A percentile compares a stretch with the other conserved stretches of the same genome.
Conservation (phyloP, 2,329 filamentous ascomycete genomes). For the Claviceps lovelessii region DNA sequence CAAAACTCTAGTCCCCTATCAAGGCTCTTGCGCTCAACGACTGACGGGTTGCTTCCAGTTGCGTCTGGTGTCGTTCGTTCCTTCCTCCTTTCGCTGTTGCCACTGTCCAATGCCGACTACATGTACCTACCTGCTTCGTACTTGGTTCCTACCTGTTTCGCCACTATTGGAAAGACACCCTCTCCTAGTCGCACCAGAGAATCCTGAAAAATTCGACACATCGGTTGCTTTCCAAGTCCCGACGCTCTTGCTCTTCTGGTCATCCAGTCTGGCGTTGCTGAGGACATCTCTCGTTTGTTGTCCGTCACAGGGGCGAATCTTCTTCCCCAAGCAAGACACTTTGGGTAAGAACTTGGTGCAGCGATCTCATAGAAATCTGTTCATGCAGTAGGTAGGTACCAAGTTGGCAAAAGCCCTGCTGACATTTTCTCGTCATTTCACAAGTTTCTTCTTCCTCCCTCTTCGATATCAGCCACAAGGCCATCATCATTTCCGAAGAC, state of each 20-base stretch:
- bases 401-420: neutral
- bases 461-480: slow-evolving; percentile 4
- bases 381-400: neutral
- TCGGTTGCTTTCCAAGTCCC: neutral
- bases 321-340: neutral
- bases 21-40: neutral
- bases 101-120: neutral
- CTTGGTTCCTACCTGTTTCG: neutral
- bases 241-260: slow-evolving; percentile 1
- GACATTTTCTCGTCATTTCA: slow-evolving; percentile 2
- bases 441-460: slow-evolving; percentile 3
- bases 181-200: neutral
- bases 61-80: neutral
- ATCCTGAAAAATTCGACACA: neutral
- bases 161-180: neutral
- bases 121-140: too few relatives aligned
- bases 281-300: neutral
- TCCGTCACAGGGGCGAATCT: neutral
- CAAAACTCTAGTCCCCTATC: neutral
- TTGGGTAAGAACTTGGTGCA: slow-evolving; percentile 1
- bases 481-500: slow-evolving; percentile 6
- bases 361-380: neutral
- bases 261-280: neutral
- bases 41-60: neutral
- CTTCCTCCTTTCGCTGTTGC: neutral